Conservation (phyloP, 2,329 filamentous ascomycete species). For the Calonectria crousiana region DNA sequence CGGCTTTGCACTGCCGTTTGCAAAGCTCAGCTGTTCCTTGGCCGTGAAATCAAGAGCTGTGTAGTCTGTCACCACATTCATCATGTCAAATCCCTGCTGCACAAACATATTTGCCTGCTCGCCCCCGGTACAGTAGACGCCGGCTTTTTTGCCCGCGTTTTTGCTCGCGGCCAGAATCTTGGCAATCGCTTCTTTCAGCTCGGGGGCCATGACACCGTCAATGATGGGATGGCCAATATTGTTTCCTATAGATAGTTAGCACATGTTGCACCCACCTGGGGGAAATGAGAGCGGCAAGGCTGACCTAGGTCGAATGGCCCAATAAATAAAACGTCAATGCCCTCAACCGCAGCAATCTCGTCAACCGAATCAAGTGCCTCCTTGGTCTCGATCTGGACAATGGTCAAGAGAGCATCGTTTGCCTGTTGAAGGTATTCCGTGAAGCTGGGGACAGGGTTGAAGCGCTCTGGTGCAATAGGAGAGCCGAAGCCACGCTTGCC, state of each 20-base stretch:
- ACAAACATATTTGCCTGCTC: slow-evolving; percentile 67
- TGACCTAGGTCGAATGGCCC: slow-evolving; percentile 74
- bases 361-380: slow-evolving; percentile 72
- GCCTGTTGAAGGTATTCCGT: slow-evolving; percentile 64
- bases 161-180: slow-evolving; percentile 68
- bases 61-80: slow-evolving; percentile 69
- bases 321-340: slow-evolving; percentile 73
- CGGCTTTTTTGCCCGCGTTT: slow-evolving; percentile 75
- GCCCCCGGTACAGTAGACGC: slow-evolving; percentile 69
- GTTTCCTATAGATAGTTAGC: slow-evolving; percentile 55
- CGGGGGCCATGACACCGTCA: slow-evolving; percentile 68
- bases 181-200: slow-evolving; percentile 70
- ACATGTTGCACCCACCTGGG: not conserved
- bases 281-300: not conserved
- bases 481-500: slow-evolving; percentile 64
- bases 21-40: slow-evolving; percentile 60
- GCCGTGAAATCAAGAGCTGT: slow-evolving; percentile 61
- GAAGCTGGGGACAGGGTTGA: slow-evolving; percentile 57
- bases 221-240: slow-evolving; percentile 73
- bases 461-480: slow-evolving; percentile 58
- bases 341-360: slow-evolving; percentile 70
- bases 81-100: slow-evolving; percentile 72
- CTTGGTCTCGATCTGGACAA: slow-evolving; percentile 76
- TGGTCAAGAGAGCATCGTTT: slow-evolving; percentile 67
- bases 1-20: slow-evolving; percentile 55